Evolutionary conservation across 371 early-diverging fungal genomes (phyloP), one percentile per base, ranked within the genome.

Genomic region (Blakeslea trispora): DNA sequence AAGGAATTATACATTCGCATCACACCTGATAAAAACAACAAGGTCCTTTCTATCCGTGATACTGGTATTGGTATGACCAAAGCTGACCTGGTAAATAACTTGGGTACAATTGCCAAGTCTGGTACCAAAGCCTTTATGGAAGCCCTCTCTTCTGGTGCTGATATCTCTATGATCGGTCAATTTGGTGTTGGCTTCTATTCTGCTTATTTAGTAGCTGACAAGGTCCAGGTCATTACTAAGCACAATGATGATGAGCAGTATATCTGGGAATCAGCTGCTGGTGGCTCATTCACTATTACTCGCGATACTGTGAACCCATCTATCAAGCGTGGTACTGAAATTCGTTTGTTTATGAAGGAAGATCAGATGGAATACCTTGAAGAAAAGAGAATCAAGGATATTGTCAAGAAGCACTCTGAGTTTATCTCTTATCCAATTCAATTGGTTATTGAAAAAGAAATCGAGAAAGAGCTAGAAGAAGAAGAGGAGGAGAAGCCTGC

Each of bases 141-240:
- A 56, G 74, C 72, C 13, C 65, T 77, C n/a, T 71, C 74, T 22
- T 69, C 78, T 18, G 75, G 78, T 52, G 78, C 78, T 66, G 75
- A 78, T 57, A 78, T 78, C 37, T 78, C 78, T 66, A 72, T 91
- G 74, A 93, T 93, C 75, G 96, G 96, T 61, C 94, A 94, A 77
- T 95, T 95, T 72, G 96, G 96, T 83, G 90, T 95, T 50, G 94
- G 95, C 54, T 93, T 94, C 80, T 95, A 95, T 80, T 90, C 77
- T 65, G 82, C 86, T 43, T 90, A 85, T 66, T 70, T 92, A 24
- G 91, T 94, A 18, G 91, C 93, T 19, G 91, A 93, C 63, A 77
- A 81, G 57, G 94, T 95, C 43, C 85, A 87, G 22, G 91, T 95
- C 37, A 83, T 91, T 60, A 84, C 87, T 56, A 94, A 93, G 77